Conservation (phyloP, 2,329 filamentous ascomycete genomes). For the Colletotrichum scovillei region DNA sequence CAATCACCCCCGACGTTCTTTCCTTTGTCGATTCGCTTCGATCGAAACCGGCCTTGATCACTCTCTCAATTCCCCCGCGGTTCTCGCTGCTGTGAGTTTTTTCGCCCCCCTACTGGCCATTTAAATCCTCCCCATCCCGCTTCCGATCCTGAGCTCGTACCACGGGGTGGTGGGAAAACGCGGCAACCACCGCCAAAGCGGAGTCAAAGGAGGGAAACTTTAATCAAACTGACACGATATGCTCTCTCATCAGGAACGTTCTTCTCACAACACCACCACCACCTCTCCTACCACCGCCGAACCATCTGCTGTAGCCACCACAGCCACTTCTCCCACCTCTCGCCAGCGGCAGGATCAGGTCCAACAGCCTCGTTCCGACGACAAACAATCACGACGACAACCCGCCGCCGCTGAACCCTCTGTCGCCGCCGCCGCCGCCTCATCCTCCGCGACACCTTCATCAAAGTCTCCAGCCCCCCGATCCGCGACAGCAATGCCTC, state of each 20-base stretch:
- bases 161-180: constrained; percentile 31
- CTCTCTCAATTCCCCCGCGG: constrained; percentile 23
- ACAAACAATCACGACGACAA: constrained; percentile 24
- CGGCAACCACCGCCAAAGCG: constrained; percentile 35
- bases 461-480: constrained; percentile 35
- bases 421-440: not conserved
- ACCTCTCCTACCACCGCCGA: constrained; percentile 12
- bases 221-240: constrained; percentile 38
- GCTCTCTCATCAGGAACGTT: constrained; percentile 32
- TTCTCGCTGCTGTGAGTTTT: constrained; percentile 31
- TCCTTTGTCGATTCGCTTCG: constrained; percentile 39
- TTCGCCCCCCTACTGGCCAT: constrained; percentile 25
- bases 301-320: constrained; percentile 15
- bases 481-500: constrained; percentile 64
- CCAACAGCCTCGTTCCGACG: constrained; percentile 17
- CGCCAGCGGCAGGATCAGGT: constrained; percentile 31
- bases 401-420: constrained; percentile 15
- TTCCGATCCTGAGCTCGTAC: constrained; percentile 24
- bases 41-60: constrained; percentile 35
- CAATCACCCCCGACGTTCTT: constrained; percentile 36
- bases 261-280: constrained; percentile 28
- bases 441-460: constrained; percentile 34
- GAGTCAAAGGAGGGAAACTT: constrained; percentile 36
- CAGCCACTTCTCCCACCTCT: constrained; percentile 27
- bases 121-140: constrained; percentile 30